Conservation (phyloP, 345 rosid species). For the Arabidopsis arenosa region DNA sequence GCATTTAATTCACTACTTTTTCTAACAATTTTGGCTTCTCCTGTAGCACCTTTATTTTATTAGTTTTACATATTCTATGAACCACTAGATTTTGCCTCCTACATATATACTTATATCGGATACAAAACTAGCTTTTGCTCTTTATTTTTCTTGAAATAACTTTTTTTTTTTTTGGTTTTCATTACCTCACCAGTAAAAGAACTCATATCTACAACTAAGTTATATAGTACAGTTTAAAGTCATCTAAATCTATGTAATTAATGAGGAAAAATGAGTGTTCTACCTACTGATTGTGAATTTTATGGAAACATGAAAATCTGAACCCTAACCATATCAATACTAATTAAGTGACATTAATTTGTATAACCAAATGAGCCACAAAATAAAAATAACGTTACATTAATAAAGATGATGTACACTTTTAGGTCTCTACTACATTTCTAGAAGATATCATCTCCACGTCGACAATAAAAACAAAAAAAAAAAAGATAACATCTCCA, state of each 20-base stretch:
- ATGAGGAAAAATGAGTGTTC: not conserved
- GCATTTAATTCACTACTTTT: constrained; percentile 23
- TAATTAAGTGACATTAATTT: not conserved
- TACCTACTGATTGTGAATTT: constrained; percentile 8
- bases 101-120: not conserved
- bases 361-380: constrained; percentile 22
- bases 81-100: constrained; percentile 13
- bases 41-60: not conserved
- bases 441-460: constrained; percentile 28
- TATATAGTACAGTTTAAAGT: not conserved
- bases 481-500: not conserved
- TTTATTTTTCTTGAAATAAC: not conserved
- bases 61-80: not conserved
- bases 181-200: not conserved
- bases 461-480: not conserved
- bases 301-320: constrained; percentile 24
- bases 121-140: not conserved
- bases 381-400: constrained; percentile 15
- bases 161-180: too few species aligned
- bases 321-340: constrained; percentile 23
- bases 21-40: not conserved
- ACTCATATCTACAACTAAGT: not conserved
- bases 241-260: not conserved
- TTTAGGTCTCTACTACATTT: constrained; percentile 24
- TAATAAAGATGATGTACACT: constrained; percentile 24